Percentiles rank a stretch among this genome's conserved stretches.
Evolutionary conservation across 805 yeast species (phyloP).

Genomic region (Ogataea henricii): DNA sequence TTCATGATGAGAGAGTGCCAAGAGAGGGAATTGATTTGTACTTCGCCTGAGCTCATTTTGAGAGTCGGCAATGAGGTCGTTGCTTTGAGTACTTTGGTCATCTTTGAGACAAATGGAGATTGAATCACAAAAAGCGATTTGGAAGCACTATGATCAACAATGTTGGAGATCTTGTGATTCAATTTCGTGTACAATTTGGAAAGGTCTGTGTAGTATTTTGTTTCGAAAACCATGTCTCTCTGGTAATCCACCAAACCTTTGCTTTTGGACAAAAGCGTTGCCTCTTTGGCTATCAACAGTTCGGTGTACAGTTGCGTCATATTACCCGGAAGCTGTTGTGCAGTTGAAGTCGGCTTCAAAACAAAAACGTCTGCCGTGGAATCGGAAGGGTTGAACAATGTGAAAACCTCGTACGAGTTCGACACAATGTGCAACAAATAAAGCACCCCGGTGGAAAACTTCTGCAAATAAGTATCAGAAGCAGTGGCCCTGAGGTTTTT

Average conservation of each 20-base stretch:
- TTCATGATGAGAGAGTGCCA: slow-evolving; percentile 76
- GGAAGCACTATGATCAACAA: slow-evolving; percentile 68
- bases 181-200: slow-evolving; percentile 59
- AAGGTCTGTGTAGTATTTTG: slow-evolving; percentile 54
- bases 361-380: slow-evolving; percentile 38
- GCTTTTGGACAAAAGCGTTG: slow-evolving; percentile 42
- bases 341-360: slow-evolving; percentile 66
- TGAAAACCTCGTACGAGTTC: slow-evolving; percentile 73
- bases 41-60: slow-evolving; percentile 57
- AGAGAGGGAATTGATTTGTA: slow-evolving; percentile 69
- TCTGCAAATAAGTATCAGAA: slow-evolving; percentile 52
- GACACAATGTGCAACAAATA: slow-evolving; percentile 70
- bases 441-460: slow-evolving; percentile 56
- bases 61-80: slow-evolving; percentile 63
- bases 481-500: slow-evolving; percentile 53
- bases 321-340: slow-evolving; percentile 63
- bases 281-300: slow-evolving; percentile 46
- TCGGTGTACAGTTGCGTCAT: slow-evolving; percentile 58
- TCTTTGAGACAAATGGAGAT: slow-evolving; percentile 57
- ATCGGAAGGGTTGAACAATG: slow-evolving; percentile 67
- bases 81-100: slow-evolving; percentile 48
- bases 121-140: slow-evolving; percentile 70
- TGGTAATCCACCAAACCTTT: slow-evolving; percentile 52
- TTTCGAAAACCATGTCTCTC: slow-evolving; percentile 54
- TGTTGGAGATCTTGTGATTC: slow-evolving; percentile 51